These are phyloP conservation scores for Tylopilus sp. DNA, from an alignment of 1,284 basidiomycete genomes.

Conservation along the genomic window DNA sequence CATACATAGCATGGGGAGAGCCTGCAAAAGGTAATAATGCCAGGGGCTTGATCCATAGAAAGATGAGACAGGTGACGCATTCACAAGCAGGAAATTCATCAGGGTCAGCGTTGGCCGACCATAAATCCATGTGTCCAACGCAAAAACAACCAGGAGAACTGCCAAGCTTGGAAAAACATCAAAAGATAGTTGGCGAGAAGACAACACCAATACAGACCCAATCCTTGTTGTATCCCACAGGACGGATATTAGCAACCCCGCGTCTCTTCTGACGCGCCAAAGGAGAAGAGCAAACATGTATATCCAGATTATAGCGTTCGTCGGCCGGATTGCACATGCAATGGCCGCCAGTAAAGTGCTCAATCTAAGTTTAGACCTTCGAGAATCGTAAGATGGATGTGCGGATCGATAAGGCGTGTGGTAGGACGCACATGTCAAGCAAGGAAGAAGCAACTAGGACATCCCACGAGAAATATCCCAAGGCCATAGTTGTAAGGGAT, in stretches of 20 bases:
- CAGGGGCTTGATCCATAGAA: conserved; percentile 90
- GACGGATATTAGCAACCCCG: conserved; percentile 34
- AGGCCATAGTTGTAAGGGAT: conserved; percentile 76
- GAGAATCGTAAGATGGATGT: conserved; percentile 12
- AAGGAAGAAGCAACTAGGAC: conserved; percentile 25
- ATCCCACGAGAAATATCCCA: conserved; percentile 79
- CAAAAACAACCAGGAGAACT: conserved; percentile 43
- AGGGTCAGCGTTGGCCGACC: conserved; percentile 70
- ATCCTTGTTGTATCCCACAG: conserved; percentile 39
- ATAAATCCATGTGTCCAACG: conserved; percentile 73
- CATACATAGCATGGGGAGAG: conserved; percentile 77
- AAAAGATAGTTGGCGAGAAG: background rate
- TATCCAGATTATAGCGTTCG: conserved; percentile 84
- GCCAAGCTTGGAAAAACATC: conserved; percentile 16
- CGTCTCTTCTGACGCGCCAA: conserved; percentile 45
- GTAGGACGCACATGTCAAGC: conserved; percentile 22
- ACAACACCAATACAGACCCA: conserved; percentile 42
- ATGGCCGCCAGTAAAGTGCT: conserved; percentile 64
- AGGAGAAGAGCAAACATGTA: conserved; percentile 61
- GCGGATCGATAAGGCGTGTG: background rate
- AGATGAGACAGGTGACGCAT: conserved; percentile 80
- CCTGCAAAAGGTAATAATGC: conserved; percentile 91
- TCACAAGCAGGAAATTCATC: conserved; percentile 78
- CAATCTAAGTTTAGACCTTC: conserved; percentile 34
- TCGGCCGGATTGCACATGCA: conserved; percentile 82